Conservation (phyloP, 2,329 filamentous ascomycete species). For the Hypoxylon sp. region DNA sequence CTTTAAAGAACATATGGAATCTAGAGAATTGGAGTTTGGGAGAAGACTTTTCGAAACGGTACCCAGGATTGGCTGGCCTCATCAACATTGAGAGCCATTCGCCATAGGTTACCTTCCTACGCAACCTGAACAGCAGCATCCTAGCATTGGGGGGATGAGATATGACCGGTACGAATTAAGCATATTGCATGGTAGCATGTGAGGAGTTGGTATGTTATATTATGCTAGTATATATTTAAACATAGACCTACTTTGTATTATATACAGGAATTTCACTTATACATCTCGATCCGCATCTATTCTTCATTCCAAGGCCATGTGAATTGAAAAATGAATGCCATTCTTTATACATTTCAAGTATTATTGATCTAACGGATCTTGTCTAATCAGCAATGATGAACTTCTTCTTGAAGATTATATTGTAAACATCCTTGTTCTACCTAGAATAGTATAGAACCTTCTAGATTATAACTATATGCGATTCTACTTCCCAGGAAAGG, state of each 20-base stretch:
- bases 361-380: neutral
- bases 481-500: neutral
- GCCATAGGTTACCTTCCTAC: neutral
- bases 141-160: neutral
- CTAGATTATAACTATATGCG: neutral
- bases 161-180: neutral
- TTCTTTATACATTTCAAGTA: neutral
- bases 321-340: neutral
- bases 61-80: conserved; percentile 48
- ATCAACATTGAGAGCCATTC: conserved; percentile 21
- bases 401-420: neutral
- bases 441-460: neutral
- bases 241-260: neutral
- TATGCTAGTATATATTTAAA: neutral
- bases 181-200: too few relatives aligned
- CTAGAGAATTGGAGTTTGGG: conserved; percentile 50
- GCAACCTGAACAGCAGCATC: neutral
- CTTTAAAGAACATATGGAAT: conserved; percentile 49
- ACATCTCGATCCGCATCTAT: neutral
- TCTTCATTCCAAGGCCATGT: neutral
- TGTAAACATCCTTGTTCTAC: neutral
- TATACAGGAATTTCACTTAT: neutral
- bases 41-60: conserved; percentile 50
- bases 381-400: neutral
- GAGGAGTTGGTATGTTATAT: neutral